These are phyloP conservation scores for Medicago lupulina DNA, from an alignment of 306 rosid species.

Conservation along the genomic window DNA sequence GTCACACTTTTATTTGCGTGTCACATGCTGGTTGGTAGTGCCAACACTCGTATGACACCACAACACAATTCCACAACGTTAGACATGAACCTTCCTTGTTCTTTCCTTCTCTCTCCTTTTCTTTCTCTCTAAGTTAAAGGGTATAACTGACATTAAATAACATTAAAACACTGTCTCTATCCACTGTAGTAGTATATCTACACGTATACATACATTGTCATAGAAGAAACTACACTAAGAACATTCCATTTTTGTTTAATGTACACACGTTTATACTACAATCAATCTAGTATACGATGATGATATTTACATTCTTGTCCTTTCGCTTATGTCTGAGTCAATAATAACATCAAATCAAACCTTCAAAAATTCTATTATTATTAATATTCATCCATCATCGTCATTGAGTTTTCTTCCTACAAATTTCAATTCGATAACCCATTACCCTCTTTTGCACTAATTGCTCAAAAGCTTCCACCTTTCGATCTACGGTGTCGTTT, in stretches of 20 bases:
- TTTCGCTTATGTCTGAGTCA: neutral
- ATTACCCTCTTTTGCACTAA: neutral
- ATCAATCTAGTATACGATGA: neutral
- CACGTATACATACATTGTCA: neutral
- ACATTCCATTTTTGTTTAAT: neutral
- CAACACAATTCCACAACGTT: neutral
- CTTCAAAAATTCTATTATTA: too few relatives aligned
- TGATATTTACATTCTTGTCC: neutral
- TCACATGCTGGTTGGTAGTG: neutral
- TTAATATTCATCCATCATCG: neutral
- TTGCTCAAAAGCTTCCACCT: neutral
- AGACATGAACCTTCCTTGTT: neutral
- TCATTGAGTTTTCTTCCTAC: conserved; percentile 6
- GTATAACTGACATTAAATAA: neutral
- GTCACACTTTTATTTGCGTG: neutral
- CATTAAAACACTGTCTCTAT: neutral
- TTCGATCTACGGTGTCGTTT: conserved; percentile 2
- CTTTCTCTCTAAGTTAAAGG: conserved; percentile 1
- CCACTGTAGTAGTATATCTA: neutral
- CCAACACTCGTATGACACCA: neutral
- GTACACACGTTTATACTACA: conserved; percentile 1
- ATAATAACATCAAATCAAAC: neutral
- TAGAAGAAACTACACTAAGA: too few relatives aligned
- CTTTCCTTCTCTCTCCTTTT: neutral
- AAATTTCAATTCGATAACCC: conserved; percentile 10